Percentiles rank a stretch among this genome's conserved stretches.
Evolutionary conservation across 1,284 basidiomycete genomes (phyloP).

Genomic region (Microbotryum intermedium): DNA sequence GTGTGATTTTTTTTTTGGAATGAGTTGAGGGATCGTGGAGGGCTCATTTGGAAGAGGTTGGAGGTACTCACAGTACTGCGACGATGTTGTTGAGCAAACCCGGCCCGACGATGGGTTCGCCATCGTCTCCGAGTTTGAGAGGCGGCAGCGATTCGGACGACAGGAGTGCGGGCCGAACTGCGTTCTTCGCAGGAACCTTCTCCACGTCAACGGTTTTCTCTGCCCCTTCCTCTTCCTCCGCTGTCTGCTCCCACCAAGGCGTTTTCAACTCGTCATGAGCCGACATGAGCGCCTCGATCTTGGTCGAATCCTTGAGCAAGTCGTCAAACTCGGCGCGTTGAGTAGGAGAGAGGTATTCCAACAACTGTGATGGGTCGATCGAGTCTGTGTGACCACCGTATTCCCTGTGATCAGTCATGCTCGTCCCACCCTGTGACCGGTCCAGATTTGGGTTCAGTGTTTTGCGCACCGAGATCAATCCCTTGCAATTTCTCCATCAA

Average conservation of each 20-base stretch:
- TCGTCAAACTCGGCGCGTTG: constrained; percentile 55
- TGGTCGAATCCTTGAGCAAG: constrained; percentile 52
- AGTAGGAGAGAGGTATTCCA: constrained; percentile 51
- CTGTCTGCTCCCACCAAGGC: too few species aligned
- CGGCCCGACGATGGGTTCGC: background rate
- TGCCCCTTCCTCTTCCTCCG: background rate
- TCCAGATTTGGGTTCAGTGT: too few species aligned
- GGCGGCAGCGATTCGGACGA: constrained; percentile 3
- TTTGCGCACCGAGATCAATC: constrained; percentile 58
- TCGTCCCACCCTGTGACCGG: too few species aligned
- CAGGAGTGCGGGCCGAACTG: constrained; percentile 1
- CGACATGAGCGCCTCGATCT: constrained; percentile 50
- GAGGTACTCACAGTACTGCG: constrained; percentile 19
- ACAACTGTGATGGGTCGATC: constrained; percentile 51
- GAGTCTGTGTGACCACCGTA: constrained; percentile 10
- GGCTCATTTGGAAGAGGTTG: background rate
- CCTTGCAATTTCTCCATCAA: constrained; percentile 49
- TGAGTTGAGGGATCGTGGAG: too few species aligned
- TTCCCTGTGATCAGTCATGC: too few species aligned
- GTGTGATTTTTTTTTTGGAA: too few species aligned
- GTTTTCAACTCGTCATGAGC: too few species aligned
- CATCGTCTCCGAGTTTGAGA: constrained; percentile 3
- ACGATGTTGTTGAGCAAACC: constrained; percentile 18
- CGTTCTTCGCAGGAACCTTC: too few species aligned
- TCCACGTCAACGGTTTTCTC: background rate